Evolutionary conservation across 2,329 filamentous ascomycete species (phyloP).

Genomic region (Colletotrichum sp.): DNA sequence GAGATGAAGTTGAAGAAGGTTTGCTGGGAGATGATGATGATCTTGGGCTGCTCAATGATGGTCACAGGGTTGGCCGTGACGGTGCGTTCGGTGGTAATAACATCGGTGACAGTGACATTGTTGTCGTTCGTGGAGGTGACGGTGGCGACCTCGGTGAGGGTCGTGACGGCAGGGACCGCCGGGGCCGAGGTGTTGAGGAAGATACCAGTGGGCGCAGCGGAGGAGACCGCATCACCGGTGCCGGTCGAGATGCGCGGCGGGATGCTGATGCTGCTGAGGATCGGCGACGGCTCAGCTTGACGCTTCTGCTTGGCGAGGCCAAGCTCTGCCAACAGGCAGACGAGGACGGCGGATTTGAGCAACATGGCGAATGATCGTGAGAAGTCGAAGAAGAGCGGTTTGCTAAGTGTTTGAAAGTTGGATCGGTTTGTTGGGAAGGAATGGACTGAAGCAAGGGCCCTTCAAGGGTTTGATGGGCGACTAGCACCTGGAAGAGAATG

Average conservation of each 20-base stretch:
- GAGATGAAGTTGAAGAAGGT: conserved; percentile 24
- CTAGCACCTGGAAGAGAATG: conserved; percentile 22
- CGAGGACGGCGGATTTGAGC: conserved; percentile 4
- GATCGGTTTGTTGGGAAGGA: conserved; percentile 8
- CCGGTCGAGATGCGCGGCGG: conserved; percentile 5
- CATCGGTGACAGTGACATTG: conserved; percentile 16
- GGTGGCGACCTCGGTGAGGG: conserved; percentile 9
- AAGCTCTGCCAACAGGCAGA: conserved; percentile 14
- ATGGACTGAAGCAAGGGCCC: conserved; percentile 17
- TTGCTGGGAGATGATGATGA: conserved; percentile 23
- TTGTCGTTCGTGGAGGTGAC: conserved; percentile 3
- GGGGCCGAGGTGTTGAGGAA: conserved; percentile 19
- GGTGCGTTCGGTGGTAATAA: conserved; percentile 18
- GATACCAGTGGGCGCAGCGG: conserved; percentile 1
- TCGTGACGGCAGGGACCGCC: conserved; percentile 3
- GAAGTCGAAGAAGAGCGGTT: not conserved
- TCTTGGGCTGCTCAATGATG: conserved; percentile 10
- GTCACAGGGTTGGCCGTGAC: conserved; percentile 10
- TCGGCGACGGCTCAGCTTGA: conserved; percentile 8
- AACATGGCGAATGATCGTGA: conserved; percentile 18
- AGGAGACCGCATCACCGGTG: not conserved
- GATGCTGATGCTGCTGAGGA: conserved; percentile 12
- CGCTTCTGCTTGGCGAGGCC: conserved; percentile 5
- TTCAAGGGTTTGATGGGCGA: conserved; percentile 15
- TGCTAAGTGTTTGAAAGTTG: not conserved